phyloP scores from a whole-genome alignment of 495 filamentous ascomycete species.

The Talaromyces adpressus region DNA sequence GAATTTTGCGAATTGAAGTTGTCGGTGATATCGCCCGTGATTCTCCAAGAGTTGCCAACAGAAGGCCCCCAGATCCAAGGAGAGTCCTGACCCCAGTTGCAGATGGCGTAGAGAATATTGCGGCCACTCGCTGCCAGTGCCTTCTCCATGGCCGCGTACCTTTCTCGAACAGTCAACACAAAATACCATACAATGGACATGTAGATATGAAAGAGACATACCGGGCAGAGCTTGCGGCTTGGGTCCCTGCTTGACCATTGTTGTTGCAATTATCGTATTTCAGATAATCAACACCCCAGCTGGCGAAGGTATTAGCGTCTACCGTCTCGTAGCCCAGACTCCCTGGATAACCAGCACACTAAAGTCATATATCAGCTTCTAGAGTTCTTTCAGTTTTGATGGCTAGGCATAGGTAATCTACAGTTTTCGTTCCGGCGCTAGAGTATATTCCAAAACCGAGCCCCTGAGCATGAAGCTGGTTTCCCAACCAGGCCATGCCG shows the following conservation, averaged over 20 bases:
- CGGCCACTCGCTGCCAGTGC: slow-evolving; percentile 50
- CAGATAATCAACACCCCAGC: slow-evolving; percentile 53
- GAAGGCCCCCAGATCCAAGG: slow-evolving; percentile 50
- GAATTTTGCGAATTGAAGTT: slow-evolving; percentile 14
- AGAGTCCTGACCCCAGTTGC: slow-evolving; percentile 46
- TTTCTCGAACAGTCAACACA: slow-evolving; percentile 29
- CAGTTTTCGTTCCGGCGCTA: slow-evolving; percentile 39
- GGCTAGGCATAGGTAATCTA: slow-evolving; percentile 19
- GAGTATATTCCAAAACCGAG: slow-evolving; percentile 46
- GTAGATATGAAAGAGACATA: background rate
- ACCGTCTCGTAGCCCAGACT: slow-evolving; percentile 48
- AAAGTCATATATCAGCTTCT: background rate
- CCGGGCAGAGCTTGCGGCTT: slow-evolving; percentile 1
- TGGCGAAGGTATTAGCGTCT: slow-evolving; percentile 55
- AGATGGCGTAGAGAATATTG: slow-evolving; percentile 57
- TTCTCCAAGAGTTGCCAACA: slow-evolving; percentile 52
- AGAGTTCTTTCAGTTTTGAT: background rate
- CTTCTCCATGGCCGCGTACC: slow-evolving; percentile 54
- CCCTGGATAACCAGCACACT: slow-evolving; percentile 6
- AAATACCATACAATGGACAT: background rate
- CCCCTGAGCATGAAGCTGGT: slow-evolving; percentile 36
- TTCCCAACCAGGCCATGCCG: slow-evolving; percentile 40
- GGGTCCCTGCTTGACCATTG: slow-evolving; percentile 41
- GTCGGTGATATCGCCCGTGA: slow-evolving; percentile 44
- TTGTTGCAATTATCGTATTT: slow-evolving; percentile 73